phyloP scores from a whole-genome alignment of 2,329 filamentous ascomycete species.

The Ciborinia camelliae region DNA sequence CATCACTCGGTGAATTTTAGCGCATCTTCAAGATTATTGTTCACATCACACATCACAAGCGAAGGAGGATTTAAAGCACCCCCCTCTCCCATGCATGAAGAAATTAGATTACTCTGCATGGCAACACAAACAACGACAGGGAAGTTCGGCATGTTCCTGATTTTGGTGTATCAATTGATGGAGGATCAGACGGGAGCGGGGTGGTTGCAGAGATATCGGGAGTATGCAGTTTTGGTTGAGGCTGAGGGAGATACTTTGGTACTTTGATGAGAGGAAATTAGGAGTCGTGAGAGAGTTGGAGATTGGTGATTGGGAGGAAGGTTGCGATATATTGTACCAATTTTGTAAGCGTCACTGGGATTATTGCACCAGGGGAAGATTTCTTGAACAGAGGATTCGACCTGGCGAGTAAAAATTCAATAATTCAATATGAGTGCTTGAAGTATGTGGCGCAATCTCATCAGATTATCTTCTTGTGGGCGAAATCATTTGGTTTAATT shows the following conservation, averaged over 20 bases:
- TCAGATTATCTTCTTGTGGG: conserved; percentile 3
- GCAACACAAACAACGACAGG: conserved; percentile 1
- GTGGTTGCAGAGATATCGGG: conserved; percentile 4
- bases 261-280: background rate
- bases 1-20: conserved; percentile 9
- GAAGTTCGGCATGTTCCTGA: conserved; percentile 19
- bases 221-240: conserved; percentile 12
- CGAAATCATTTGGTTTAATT: background rate
- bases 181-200: conserved; percentile 16
- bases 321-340: background rate
- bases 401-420: background rate
- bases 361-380: too few relatives aligned
- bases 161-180: background rate
- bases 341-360: background rate
- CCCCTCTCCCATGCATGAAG: background rate
- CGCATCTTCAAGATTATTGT: background rate
- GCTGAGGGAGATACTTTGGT: background rate
- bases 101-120: conserved; percentile 2
- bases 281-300: background rate
- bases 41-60: background rate
- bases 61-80: conserved; percentile 3
- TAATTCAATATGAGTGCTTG: background rate
- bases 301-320: background rate
- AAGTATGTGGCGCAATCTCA: conserved; percentile 8
- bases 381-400: too few relatives aligned